Evolutionary conservation across 768 basidiomycete species (phyloP).

Genomic region (Daedaleopsis sinensis): DNA sequence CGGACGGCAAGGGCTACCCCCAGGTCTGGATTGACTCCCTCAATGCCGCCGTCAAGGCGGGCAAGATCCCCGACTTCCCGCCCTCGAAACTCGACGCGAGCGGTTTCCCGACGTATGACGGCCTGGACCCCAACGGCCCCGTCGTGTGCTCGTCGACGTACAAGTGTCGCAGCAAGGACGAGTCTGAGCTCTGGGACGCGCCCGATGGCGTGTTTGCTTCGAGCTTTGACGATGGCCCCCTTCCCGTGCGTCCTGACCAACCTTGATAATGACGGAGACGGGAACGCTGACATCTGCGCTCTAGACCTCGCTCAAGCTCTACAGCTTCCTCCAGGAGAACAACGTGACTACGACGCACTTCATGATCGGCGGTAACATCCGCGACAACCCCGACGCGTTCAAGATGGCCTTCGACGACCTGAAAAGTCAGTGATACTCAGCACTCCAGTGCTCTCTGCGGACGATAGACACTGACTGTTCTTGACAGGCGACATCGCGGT

Average conservation of each 20-base stretch:
- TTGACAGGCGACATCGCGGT: conserved; percentile 41
- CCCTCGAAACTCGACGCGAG: conserved; percentile 38
- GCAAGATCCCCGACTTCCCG: conserved; percentile 74
- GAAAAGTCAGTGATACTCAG: conserved; percentile 9
- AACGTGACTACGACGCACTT: conserved; percentile 80
- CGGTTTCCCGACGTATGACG: conserved; percentile 40
- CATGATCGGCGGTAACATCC: conserved; percentile 85
- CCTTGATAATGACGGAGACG: too few species aligned
- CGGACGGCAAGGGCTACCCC: conserved; percentile 46
- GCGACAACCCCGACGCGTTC: conserved; percentile 59
- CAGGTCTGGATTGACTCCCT: conserved; percentile 74
- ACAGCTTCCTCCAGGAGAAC: conserved; percentile 68
- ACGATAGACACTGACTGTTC: not conserved
- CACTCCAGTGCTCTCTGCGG: too few species aligned
- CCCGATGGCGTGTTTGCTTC: conserved; percentile 68
- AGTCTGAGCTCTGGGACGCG: conserved; percentile 65
- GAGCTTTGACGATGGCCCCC: conserved; percentile 84
- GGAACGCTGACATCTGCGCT: too few species aligned
- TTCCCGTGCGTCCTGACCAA: conserved; percentile 38
- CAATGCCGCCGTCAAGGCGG: conserved; percentile 60
- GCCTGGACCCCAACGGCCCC: conserved; percentile 44
- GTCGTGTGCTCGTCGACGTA: conserved; percentile 78
- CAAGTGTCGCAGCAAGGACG: conserved; percentile 54
- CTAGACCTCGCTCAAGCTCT: conserved; percentile 46
- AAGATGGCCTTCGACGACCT: conserved; percentile 45